Base-by-base conservation (phyloP, 148 eudicot species). In the Chenopodium quinoa region DNA sequence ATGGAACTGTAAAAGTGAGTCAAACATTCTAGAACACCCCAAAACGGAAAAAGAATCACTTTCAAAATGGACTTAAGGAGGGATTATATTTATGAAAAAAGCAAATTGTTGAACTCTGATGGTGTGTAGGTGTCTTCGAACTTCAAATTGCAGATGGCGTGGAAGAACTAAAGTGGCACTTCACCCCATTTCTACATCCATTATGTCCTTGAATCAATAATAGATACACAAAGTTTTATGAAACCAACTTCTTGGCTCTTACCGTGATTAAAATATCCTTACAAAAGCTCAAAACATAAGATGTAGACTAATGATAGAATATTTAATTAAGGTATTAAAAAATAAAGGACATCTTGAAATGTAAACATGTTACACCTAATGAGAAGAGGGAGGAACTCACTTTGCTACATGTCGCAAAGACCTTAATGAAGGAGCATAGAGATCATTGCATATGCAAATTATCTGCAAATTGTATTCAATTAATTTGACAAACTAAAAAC, bases 361-460 rank as follows among this genome's bases (percentile, higher is more conserved):
- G 58, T 40, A 40, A 40, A 60, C 56, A 80, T n/a, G 7, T 23
- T 34, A 78, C 4, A 69, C 48, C 44, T 34, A 44, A 63, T 65
- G 48, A 58, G 47, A 52, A 75, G 74, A 78, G 62, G 34, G 40
- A 74, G 16, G 63, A 58, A 86, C 98, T 91, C 88, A 94, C 99
- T 91, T 92, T 85, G 99, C 99, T 88, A 92, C 89, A 76, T 92
- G 93, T 68, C 98, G 99, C 87, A 96, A 87, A 81, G 97, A 90
- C 87, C 98, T 92, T 83, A 96, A 86, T 71, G 97, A 88, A 86
- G 99, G 97, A 69, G 98, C 95, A 89, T 96, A 96, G 73, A 96
- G 90, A 80, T 96, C 98, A 90, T 96, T 96, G 80, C 99, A 96
- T 85, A 96, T 94, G 88, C 99, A 96, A 84, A 96, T 94, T 77